Percentiles rank a stretch among this genome's conserved stretches.
Evolutionary conservation across 2,329 filamentous ascomycete species (phyloP).

Genomic region (Botryotinia globosa): DNA sequence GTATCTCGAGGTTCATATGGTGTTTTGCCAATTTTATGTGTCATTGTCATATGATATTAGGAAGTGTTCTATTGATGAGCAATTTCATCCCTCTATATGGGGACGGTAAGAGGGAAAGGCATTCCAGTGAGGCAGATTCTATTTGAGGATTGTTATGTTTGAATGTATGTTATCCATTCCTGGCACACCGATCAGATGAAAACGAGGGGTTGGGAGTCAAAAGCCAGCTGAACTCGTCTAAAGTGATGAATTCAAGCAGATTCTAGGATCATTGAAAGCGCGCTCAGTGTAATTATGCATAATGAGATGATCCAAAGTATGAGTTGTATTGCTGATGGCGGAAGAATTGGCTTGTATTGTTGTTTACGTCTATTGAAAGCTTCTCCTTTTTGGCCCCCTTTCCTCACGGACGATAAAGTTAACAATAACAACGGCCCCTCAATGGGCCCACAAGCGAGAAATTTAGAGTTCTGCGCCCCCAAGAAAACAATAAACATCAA

Average conservation of each 20-base stretch:
- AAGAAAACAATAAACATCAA: conserved; percentile 13
- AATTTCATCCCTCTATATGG: neutral
- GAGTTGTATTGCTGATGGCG: neutral
- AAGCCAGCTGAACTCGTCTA: conserved; percentile 12
- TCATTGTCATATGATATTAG: conserved; percentile 17
- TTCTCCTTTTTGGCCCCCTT: conserved; percentile 8
- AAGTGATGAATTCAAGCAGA: conserved; percentile 5
- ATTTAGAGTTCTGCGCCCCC: conserved; percentile 14
- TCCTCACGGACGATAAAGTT: neutral
- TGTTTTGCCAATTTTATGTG: conserved; percentile 17
- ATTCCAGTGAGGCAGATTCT: conserved; percentile 15
- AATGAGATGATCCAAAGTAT: conserved; percentile 3
- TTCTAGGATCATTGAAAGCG: conserved; percentile 12
- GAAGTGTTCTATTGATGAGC: neutral
- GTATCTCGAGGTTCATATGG: neutral
- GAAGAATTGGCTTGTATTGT: neutral
- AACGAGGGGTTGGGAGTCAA: conserved; percentile 8
- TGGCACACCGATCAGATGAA: conserved; percentile 13
- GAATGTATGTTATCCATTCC: conserved; percentile 8
- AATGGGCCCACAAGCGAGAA: conserved; percentile 17
- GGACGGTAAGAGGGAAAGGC: conserved; percentile 10
- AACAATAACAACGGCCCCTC: conserved; percentile 15
- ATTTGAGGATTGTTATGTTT: neutral
- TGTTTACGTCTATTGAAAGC: conserved; percentile 4
- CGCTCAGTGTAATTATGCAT: conserved; percentile 7